Base-by-base conservation (phyloP, 1,284 basidiomycete species). In the Naganishia sp. region DNA sequence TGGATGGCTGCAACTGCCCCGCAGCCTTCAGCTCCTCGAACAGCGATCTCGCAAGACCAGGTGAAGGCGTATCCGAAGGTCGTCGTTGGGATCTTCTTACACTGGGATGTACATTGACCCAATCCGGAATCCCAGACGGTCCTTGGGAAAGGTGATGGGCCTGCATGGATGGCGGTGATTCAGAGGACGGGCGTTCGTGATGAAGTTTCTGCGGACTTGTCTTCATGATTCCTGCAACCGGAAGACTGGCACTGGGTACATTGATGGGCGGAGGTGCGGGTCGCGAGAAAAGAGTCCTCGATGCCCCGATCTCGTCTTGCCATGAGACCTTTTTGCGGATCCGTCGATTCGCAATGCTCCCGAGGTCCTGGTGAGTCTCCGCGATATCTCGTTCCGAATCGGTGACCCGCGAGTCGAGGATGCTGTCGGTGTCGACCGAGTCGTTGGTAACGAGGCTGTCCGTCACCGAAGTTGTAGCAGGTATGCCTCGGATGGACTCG, bases 271-370 rank as follows among this genome's bases (percentile, higher is more conserved):
- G 18, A 28, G 25, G 18, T 15, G 46, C 55, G 3, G 55, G 43
- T 32, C 25, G 28, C 18, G 35, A 39, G 2, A 39, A 39, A 39
- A 39, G 35, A 2, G 35, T 39, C 35, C 13, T 39, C 13, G 35
- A 39, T 39, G 2, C 35, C 13, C 47, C 47, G 2, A 31, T 21
- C 28, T 61, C 57, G 15, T 61, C 57, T 18, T 32, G 57, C 57
- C 57, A 61, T 3, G 57, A 61, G 15, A 61, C 57, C 32, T 61
- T 61, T 23, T 61, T 61, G 46, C 57, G 57, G 3, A 61, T 25
- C 35, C 43, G 46, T 25, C 57, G 57, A 9, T 9, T 49, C 31
- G 31, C 21, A 10, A 25, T 28, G 23, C 15, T 58, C 31, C n/a
- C 28, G 6, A n/a, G 18, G 43, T 46, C 7, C 35, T 6, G n/a